Conservation (phyloP, 306 rosid genomes). For the Citrullus amarus region DNA sequence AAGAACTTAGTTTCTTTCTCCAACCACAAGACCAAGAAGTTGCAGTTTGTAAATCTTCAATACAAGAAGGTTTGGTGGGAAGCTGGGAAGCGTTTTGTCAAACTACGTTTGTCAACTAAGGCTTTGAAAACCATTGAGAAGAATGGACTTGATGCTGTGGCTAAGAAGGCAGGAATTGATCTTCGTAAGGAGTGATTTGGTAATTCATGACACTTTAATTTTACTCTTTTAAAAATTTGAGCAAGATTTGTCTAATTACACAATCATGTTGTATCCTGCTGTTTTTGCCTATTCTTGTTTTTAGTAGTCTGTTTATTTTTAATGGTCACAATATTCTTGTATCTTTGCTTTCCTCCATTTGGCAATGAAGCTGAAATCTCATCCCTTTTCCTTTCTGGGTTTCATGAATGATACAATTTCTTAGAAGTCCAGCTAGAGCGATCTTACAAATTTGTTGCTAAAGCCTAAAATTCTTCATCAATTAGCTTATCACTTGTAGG, state of each 20-base stretch:
- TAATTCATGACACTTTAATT: neutral
- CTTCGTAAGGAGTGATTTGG: constrained; percentile 51
- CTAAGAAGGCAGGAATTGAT: constrained; percentile 92
- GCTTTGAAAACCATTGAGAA: constrained; percentile 93
- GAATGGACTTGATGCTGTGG: constrained; percentile 90
- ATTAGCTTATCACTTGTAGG: neutral
- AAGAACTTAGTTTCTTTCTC: constrained; percentile 83
- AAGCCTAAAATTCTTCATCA: no score
- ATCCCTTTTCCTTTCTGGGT: neutral
- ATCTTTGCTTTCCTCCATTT: neutral
- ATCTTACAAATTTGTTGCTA: no score
- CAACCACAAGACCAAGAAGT: constrained; percentile 73
- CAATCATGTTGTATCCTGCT: neutral
- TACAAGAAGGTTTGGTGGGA: constrained; percentile 98
- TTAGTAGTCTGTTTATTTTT: neutral
- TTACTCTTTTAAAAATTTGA: neutral
- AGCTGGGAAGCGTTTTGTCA: constrained; percentile 85
- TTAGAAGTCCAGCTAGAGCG: neutral
- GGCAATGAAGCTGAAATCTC: neutral
- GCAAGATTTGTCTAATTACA: neutral
- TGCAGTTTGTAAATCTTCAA: constrained; percentile 90
- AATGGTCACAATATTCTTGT: neutral
- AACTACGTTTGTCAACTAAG: constrained; percentile 82
- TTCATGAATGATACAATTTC: neutral
- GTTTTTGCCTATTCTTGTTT: neutral